Evolutionary conservation across 352 stramenopile species (phyloP).

Genomic region (Phytopythium chamaehyphon): DNA sequence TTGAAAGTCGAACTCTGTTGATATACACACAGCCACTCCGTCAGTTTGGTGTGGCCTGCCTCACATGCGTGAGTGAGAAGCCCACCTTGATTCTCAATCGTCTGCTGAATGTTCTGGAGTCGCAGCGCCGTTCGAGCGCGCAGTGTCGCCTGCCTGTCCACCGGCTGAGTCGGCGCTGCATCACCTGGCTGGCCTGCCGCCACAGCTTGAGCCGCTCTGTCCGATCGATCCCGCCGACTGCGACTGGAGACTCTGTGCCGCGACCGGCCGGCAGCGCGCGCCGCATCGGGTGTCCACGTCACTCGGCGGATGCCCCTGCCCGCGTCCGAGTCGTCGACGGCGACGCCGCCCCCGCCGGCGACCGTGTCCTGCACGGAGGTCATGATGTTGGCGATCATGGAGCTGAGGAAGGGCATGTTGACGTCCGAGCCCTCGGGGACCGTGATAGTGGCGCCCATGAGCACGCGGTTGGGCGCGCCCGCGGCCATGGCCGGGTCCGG

Average conservation of each 20-base stretch:
- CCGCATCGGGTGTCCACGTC: constrained; percentile 1
- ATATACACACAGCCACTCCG: background rate
- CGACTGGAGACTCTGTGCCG: background rate
- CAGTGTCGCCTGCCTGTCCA: constrained; percentile 28
- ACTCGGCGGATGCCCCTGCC: background rate
- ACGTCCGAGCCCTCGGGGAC: constrained; percentile 59
- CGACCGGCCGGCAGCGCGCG: background rate
- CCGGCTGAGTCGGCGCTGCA: constrained; percentile 9
- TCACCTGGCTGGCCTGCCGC: background rate
- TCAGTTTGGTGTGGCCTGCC: background rate
- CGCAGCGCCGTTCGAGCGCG: constrained; percentile 27
- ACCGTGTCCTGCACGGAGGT: constrained; percentile 38
- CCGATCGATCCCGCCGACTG: constrained; percentile 2
- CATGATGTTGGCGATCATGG: constrained; percentile 78
- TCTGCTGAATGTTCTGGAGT: constrained; percentile 35
- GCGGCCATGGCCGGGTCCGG: constrained; percentile 47
- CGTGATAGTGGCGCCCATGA: constrained; percentile 77
- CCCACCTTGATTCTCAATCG: constrained; percentile 36
- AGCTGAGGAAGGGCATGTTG: constrained; percentile 81
- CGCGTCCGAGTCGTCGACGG: background rate
- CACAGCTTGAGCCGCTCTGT: background rate
- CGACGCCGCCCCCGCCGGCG: constrained; percentile 4
- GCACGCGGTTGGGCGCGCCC: constrained; percentile 27
- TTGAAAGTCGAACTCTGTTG: constrained; percentile 5
- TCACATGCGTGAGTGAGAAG: background rate